These are phyloP conservation scores for Arthrobotrys sphaeroides DNA, from an alignment of 2,329 filamentous ascomycete species.

Conservation along the genomic window DNA sequence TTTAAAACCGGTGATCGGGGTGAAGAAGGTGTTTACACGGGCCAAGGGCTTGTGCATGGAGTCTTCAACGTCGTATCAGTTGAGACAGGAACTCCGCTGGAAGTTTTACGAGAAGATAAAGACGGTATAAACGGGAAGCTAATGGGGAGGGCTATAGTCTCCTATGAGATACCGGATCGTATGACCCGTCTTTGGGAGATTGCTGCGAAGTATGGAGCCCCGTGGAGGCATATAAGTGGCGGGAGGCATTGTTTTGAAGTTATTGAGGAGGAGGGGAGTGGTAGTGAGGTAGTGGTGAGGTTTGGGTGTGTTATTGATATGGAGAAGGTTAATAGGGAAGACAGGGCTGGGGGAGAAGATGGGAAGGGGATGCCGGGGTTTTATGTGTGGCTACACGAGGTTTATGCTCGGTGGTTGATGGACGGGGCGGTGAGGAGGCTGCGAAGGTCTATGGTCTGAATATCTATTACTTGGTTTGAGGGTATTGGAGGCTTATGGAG, in stretches of 20 bases:
- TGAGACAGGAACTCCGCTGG: neutral
- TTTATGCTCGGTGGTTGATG: constrained; percentile 49
- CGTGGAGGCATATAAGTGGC: constrained; percentile 36
- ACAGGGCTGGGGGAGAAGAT: constrained; percentile 16
- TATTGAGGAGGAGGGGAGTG: neutral
- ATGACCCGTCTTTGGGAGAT: constrained; percentile 25
- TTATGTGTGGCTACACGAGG: constrained; percentile 46
- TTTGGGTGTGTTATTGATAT: constrained; percentile 47
- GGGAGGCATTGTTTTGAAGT: constrained; percentile 51
- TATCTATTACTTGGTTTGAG: neutral
- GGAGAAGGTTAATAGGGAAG: constrained; percentile 33
- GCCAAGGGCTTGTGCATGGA: constrained; percentile 33
- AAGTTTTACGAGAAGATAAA: neutral
- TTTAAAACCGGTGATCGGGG: constrained; percentile 35
- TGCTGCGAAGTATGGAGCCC: constrained; percentile 26
- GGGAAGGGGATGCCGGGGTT: constrained; percentile 34
- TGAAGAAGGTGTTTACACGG: constrained; percentile 7
- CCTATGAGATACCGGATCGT: constrained; percentile 10
- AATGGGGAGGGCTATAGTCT: constrained; percentile 18
- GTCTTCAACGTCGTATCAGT: constrained; percentile 21
- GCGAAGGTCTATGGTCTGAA: neutral
- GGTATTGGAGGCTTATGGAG: neutral
- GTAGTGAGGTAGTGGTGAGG: constrained; percentile 25
- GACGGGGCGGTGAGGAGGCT: constrained; percentile 38
- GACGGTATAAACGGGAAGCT: neutral